Conservation (phyloP, 2,329 filamentous ascomycete genomes). For the Ceratocystis destructans region DNA sequence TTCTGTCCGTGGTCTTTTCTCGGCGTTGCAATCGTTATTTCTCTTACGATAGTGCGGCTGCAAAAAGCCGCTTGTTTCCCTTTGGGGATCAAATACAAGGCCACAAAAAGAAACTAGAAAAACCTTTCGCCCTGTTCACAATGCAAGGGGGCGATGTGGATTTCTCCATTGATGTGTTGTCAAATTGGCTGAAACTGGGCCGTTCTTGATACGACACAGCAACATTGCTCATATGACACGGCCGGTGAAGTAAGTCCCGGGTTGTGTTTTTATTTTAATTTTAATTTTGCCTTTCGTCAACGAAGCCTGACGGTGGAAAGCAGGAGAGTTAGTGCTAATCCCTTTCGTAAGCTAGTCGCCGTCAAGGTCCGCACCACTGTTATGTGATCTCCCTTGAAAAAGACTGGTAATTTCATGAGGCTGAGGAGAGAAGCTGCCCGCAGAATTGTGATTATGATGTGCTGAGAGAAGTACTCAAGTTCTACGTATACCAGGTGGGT, state of each 20-base stretch:
- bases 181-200: constrained; percentile 2
- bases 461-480: neutral
- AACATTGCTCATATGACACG: neutral
- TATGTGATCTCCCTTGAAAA: neutral
- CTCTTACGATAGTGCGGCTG: neutral
- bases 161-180: constrained; percentile 9
- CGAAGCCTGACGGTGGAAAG: neutral
- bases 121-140: neutral
- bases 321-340: neutral
- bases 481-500: neutral
- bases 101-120: neutral
- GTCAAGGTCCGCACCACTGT: neutral
- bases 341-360: neutral
- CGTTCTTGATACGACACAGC: neutral
- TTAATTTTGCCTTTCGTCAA: neutral
- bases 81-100: neutral
- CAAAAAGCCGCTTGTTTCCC: constrained; percentile 4
- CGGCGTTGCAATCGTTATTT: neutral
- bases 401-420: neutral
- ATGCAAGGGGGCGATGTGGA: neutral
- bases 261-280: neutral
- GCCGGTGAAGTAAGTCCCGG: neutral
- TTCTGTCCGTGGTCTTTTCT: neutral
- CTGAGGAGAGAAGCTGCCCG: neutral
- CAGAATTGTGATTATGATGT: neutral